phyloP scores from a whole-genome alignment of 768 basidiomycete genomes.

The Termitomyces titanicus region DNA sequence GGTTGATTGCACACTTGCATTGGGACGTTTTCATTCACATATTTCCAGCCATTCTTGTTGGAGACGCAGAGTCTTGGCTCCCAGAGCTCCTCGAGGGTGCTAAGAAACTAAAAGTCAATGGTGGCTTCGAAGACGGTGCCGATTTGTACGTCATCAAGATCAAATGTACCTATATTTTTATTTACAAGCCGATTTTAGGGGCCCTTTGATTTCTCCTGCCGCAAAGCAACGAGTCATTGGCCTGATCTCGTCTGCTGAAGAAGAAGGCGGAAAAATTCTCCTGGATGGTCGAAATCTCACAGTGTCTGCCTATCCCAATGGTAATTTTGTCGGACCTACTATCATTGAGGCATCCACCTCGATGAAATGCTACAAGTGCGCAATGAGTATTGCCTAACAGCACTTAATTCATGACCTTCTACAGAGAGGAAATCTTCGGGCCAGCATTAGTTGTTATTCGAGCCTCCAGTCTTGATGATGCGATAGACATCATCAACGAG shows the following conservation, averaged over 20 bases:
- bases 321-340: slow-evolving; percentile 95
- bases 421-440: slow-evolving; percentile 92
- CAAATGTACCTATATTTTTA: not conserved
- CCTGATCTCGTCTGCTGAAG: slow-evolving; percentile 69
- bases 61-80: slow-evolving; percentile 75
- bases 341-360: slow-evolving; percentile 77
- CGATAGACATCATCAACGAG: slow-evolving; percentile 82
- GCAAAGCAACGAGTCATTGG: slow-evolving; percentile 75
- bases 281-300: slow-evolving; percentile 78
- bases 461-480: slow-evolving; percentile 86
- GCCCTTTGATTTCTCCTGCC: slow-evolving; percentile 77
- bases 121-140: slow-evolving; percentile 84
- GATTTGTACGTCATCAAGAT: slow-evolving; percentile 60
- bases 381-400: slow-evolving; percentile 2
- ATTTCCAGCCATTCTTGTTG: slow-evolving; percentile 70
- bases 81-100: slow-evolving; percentile 84
- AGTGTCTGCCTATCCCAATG: slow-evolving; percentile 74
- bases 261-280: slow-evolving; percentile 81
- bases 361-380: slow-evolving; percentile 87
- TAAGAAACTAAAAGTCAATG: slow-evolving; percentile 73
- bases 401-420: slow-evolving; percentile 1
- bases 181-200: slow-evolving; percentile 34
- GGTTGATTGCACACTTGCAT: slow-evolving; percentile 17
- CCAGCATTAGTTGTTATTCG: slow-evolving; percentile 79
- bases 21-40: not conserved